Evolutionary conservation across 2,329 filamentous ascomycete species (phyloP).

Genomic region (Pseudopyrenochaeta lycopersici): DNA sequence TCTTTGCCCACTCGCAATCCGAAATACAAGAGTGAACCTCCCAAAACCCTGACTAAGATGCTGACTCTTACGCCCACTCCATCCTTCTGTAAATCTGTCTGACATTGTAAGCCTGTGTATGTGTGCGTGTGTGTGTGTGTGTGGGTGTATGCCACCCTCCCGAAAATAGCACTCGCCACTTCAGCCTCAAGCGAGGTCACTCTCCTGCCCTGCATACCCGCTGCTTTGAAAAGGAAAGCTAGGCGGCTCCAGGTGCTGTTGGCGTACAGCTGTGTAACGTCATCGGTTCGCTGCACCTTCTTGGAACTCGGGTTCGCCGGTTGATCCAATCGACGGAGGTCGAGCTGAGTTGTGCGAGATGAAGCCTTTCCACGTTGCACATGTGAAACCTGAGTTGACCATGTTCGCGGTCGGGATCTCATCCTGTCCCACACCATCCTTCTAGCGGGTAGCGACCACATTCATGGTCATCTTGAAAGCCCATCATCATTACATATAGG

Average conservation of each 20-base stretch:
- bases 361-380: no score
- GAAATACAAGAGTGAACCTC: no score
- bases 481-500: not conserved
- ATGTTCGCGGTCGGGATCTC: no score
- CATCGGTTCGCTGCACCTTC: not conserved
- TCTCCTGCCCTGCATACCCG: constrained; percentile 9
- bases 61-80: no score
- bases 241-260: not conserved
- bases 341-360: no score
- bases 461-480: not conserved
- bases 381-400: no score
- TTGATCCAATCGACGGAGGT: no score
- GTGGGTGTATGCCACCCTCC: constrained; percentile 12
- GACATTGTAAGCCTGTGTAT: not conserved
- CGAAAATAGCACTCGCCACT: constrained; percentile 25
- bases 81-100: no score
- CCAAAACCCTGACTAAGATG: not conserved
- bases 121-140: no score
- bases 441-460: not conserved
- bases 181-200: constrained; percentile 1
- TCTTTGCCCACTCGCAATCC: no score
- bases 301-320: no score
- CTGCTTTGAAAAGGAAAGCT: constrained; percentile 5
- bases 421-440: no score
- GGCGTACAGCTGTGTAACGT: not conserved